These are phyloP conservation scores for Lichtheimia corymbifera DNA, from an alignment of 371 early-diverging fungal genomes.

Conservation along the genomic window DNA sequence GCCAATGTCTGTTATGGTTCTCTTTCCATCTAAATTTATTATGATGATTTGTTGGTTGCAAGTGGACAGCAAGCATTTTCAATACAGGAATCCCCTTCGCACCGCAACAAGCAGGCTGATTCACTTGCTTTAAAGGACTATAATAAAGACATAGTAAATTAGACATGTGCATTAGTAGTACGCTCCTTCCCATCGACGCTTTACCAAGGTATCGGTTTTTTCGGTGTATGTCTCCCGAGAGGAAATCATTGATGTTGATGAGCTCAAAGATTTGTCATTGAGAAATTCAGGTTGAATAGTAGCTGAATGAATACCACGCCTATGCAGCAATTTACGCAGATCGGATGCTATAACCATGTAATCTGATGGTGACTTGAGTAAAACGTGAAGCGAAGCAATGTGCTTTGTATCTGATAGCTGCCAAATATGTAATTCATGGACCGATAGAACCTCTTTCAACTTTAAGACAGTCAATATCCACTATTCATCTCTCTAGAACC, in stretches of 20 bases:
- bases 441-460: constrained; percentile 65
- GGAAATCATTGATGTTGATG: neutral
- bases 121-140: constrained; percentile 4
- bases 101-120: constrained; percentile 24
- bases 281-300: constrained; percentile 90
- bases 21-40: neutral
- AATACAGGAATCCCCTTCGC: constrained; percentile 27
- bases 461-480: constrained; percentile 8
- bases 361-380: constrained; percentile 54
- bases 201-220: neutral
- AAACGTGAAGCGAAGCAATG: constrained; percentile 84
- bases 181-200: neutral
- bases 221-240: neutral
- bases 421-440: constrained; percentile 96
- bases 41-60: neutral
- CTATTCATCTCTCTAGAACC: neutral
- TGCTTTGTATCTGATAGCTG: constrained; percentile 84
- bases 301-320: constrained; percentile 81
- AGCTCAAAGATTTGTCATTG: neutral
- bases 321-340: constrained; percentile 76
- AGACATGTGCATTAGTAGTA: neutral
- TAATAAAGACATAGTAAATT: neutral
- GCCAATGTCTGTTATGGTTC: too few relatives aligned
- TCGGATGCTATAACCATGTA: constrained; percentile 67
- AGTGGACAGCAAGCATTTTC: constrained; percentile 31